These are phyloP conservation scores for Ambrosia hybrid DNA, from an alignment of 140 eudicot species.

Conservation along the genomic window DNA sequence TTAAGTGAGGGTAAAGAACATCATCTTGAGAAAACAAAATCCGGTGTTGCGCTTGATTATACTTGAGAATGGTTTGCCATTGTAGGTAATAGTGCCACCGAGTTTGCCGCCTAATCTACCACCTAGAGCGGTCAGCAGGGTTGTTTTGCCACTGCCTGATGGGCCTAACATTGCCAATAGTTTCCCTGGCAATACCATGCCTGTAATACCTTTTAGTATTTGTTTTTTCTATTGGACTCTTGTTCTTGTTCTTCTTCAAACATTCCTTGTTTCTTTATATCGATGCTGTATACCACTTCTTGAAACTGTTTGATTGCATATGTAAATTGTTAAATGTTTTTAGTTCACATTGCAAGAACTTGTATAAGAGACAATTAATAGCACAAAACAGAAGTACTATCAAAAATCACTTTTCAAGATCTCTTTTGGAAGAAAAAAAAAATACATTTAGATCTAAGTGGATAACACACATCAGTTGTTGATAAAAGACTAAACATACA, in stretches of 20 bases:
- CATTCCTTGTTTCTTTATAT: conserved; percentile 32
- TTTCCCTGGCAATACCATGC: conserved; percentile 72
- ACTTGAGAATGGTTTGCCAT: conserved; percentile 52
- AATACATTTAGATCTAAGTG: too few species aligned
- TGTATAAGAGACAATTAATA: too few species aligned
- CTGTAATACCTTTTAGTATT: conserved; percentile 63
- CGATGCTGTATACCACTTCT: conserved; percentile 64
- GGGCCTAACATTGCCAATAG: conserved; percentile 87
- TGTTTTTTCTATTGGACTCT: conserved; percentile 32
- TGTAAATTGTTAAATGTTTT: background rate
- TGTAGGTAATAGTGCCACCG: conserved; percentile 56
- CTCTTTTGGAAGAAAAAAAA: too few species aligned
- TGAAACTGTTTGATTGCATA: conserved; percentile 50
- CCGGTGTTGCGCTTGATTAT: conserved; percentile 65
- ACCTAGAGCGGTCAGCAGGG: conserved; percentile 72
- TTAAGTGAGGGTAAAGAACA: conserved; percentile 68
- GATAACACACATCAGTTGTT: too few species aligned
- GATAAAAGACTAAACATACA: too few species aligned
- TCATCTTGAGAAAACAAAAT: conserved; percentile 90
- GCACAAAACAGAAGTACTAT: too few species aligned
- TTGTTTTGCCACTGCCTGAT: conserved; percentile 88
- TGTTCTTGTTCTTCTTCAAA: conserved; percentile 19
- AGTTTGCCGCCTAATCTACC: conserved; percentile 65
- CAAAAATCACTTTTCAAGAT: too few species aligned
- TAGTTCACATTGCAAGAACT: too few species aligned